These are phyloP conservation scores for Microstroma glucosiphilum DNA, from an alignment of 1,284 basidiomycete species.

Conservation along the genomic window DNA sequence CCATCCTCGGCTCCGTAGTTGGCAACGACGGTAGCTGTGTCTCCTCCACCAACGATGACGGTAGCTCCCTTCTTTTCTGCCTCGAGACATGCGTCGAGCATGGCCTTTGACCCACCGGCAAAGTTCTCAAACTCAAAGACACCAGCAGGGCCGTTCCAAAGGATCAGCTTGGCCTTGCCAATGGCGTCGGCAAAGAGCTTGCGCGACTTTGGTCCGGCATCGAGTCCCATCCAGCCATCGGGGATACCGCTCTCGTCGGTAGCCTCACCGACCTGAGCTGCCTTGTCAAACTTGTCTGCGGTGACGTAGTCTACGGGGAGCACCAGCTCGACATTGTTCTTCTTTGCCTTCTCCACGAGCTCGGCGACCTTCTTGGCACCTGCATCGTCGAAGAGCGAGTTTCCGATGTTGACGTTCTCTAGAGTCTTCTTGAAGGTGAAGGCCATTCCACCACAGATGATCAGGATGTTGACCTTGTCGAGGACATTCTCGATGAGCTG, in stretches of 20 bases:
- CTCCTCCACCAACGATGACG: constrained; percentile 68
- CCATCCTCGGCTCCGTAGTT: constrained; percentile 70
- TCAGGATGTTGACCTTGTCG: constrained; percentile 94
- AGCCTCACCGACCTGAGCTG: constrained; percentile 71
- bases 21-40: constrained; percentile 49
- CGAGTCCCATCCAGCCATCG: constrained; percentile 89
- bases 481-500: constrained; percentile 98
- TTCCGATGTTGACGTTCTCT: constrained; percentile 79
- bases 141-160: constrained; percentile 87
- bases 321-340: constrained; percentile 86
- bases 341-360: constrained; percentile 86
- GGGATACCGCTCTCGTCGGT: constrained; percentile 82
- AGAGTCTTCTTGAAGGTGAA: constrained; percentile 98
- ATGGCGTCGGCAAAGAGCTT: constrained; percentile 76
- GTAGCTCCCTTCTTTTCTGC: constrained; percentile 79
- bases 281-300: constrained; percentile 89
- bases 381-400: constrained; percentile 85
- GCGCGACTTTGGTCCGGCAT: constrained; percentile 61
- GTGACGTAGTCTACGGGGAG: constrained; percentile 93
- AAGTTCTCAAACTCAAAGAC: constrained; percentile 96
- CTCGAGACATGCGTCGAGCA: constrained; percentile 80
- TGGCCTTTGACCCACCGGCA: constrained; percentile 73
- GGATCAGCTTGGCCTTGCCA: constrained; percentile 84
- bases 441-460: constrained; percentile 97
- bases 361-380: constrained; percentile 79